phyloP scores from a whole-genome alignment of 192 early-diverging fungal species.

The Coemansia sp. region DNA sequence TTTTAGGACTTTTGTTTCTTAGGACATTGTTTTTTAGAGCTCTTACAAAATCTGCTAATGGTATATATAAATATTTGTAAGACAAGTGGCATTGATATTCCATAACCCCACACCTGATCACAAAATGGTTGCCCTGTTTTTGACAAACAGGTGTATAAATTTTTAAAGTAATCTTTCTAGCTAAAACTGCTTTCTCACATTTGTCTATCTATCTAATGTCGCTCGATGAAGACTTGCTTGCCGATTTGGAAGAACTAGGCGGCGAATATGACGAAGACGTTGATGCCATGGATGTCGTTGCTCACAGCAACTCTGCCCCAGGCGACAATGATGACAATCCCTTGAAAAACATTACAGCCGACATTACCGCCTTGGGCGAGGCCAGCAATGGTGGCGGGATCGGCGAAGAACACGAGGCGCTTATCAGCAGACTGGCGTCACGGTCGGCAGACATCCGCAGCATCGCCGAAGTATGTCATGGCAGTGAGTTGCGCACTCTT shows the following conservation, averaged over 20 bases:
- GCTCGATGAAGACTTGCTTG: slow-evolving; percentile 82
- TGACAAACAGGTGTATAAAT: too few species aligned
- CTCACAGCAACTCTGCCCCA: slow-evolving; percentile 26
- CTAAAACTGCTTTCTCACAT: not conserved
- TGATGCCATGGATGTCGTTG: slow-evolving; percentile 19
- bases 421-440: slow-evolving; percentile 32
- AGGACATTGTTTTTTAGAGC: too few species aligned
- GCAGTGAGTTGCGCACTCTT: slow-evolving; percentile 61
- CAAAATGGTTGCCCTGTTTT: too few species aligned
- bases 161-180: not conserved
- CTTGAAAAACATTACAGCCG: slow-evolving; percentile 26
- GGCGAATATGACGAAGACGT: slow-evolving; percentile 56
- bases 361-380: slow-evolving; percentile 57
- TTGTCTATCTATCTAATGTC: slow-evolving; percentile 48
- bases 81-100: too few species aligned
- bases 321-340: slow-evolving; percentile 32
- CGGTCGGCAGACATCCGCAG: slow-evolving; percentile 60
- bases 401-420: slow-evolving; percentile 47
- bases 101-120: too few species aligned
- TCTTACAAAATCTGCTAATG: too few species aligned
- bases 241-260: slow-evolving; percentile 81
- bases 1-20: too few species aligned
- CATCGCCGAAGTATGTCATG: slow-evolving; percentile 66
- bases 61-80: too few species aligned
- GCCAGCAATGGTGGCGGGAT: slow-evolving; percentile 57